Evolutionary conservation across 1,284 basidiomycete species (phyloP).

Genomic region (Ganoderma leucocontextum): DNA sequence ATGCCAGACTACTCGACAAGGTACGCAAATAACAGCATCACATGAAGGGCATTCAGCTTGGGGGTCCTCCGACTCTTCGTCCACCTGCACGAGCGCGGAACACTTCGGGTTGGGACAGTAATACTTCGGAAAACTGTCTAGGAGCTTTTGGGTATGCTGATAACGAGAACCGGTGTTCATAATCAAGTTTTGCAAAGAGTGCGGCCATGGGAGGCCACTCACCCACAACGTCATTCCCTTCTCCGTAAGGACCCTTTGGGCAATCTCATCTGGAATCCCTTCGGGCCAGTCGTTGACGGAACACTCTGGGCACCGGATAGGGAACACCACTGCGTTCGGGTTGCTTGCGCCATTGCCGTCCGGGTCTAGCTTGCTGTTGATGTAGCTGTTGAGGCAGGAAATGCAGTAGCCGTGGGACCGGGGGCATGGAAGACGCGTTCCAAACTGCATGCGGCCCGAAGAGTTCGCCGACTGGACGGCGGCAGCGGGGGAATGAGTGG

Average conservation of each 20-base stretch:
- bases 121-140: slow-evolving; percentile 47
- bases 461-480: slow-evolving; percentile 47
- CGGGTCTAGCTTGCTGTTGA: slow-evolving; percentile 48
- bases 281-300: slow-evolving; percentile 41
- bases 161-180: not conserved
- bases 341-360: slow-evolving; percentile 42
- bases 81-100: slow-evolving; percentile 47
- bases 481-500: slow-evolving; percentile 45
- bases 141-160: slow-evolving; percentile 48
- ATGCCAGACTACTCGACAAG: slow-evolving; percentile 49
- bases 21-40: slow-evolving; percentile 44
- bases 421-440: slow-evolving; percentile 48
- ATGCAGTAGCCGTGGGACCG: slow-evolving; percentile 48
- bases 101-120: slow-evolving; percentile 52
- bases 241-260: slow-evolving; percentile 43
- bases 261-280: slow-evolving; percentile 48
- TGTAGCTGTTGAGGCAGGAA: slow-evolving; percentile 46
- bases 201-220: slow-evolving; percentile 9
- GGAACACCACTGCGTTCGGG: slow-evolving; percentile 45
- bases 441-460: slow-evolving; percentile 47
- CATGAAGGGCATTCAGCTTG: slow-evolving; percentile 48
- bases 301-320: slow-evolving; percentile 52
- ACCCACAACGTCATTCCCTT: slow-evolving; percentile 50
- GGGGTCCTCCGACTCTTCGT: slow-evolving; percentile 46
- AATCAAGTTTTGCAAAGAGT: not conserved